Evolutionary conservation across 148 eudicot species (phyloP), one percentile per base, ranked within the genome.

Genomic region (Dysphania ambrosioides): DNA sequence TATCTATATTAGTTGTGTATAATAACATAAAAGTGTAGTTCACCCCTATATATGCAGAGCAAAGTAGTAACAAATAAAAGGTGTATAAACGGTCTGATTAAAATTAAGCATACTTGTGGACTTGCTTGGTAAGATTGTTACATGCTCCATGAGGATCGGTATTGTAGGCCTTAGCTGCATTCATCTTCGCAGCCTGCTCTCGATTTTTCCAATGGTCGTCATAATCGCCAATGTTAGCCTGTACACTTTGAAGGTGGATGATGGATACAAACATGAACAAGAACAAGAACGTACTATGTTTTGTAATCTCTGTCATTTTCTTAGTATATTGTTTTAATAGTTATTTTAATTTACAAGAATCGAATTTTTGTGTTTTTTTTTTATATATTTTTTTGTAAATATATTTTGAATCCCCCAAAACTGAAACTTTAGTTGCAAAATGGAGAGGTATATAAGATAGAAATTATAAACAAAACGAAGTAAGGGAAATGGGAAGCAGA

Each of bases 181-280:
- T 75, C 56, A 55, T 53, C 72, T 69, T 62, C 0, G 91, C 89
- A 13, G 80, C 72, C 3, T 31, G 41, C 62, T 84, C 82, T 7
- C 87, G 80, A 29, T 51, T 68, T 75, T 76, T 73, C 91, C 91
- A 88, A 51, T 84, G 75, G 27, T 84, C 82, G 11, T 88, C 91
- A 8, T 59, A 72, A 5, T 82, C 61, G 5, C 34, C 83, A 24
- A 82, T 79, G 63, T 80, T 65, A 1, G 79, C 86, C 57, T 67
- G 16, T 40, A 24, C 71, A 26, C 57, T 71, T 23, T 64, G 60
- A 34, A 72, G 53, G 13, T 72, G 72, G 71, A 79, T 74, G 56
- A 62, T 79, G 6, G 65, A 77, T 11, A 73, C 44, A 70, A 77
- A 44, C 31, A 79, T 66, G 74, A 86, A 70, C 60, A 85, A 32